These are phyloP conservation scores for Solanum tarijense DNA, from an alignment of 257 asterid genomes.

Conservation along the genomic window DNA sequence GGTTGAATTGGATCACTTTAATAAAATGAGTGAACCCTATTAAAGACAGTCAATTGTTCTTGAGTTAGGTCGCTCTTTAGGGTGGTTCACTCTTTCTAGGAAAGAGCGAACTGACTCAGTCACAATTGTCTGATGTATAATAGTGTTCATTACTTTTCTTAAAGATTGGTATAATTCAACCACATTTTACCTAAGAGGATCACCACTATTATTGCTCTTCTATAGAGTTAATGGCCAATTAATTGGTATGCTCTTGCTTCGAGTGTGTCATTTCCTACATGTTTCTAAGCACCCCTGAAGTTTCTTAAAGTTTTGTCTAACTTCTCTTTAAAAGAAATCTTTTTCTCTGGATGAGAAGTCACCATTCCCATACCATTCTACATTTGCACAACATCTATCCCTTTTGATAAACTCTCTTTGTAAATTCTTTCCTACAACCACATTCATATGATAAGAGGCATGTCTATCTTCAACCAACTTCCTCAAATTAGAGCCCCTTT, in stretches of 20 bases:
- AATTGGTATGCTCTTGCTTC: not conserved
- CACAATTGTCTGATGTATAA: too few relatives aligned
- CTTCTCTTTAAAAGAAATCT: slow-evolving; percentile 10
- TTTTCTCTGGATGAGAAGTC: not conserved
- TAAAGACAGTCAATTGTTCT: not conserved
- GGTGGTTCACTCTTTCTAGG: too few relatives aligned
- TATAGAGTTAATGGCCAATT: not conserved
- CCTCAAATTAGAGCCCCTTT: not conserved
- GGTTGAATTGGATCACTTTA: not conserved
- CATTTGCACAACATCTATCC: not conserved
- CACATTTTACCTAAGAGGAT: not conserved
- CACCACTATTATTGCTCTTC: not conserved
- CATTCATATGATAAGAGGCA: not conserved
- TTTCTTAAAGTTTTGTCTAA: slow-evolving; percentile 44
- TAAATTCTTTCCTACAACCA: slow-evolving; percentile 10
- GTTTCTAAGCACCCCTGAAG: slow-evolving; percentile 12
- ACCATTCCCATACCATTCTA: not conserved
- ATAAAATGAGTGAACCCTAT: not conserved
- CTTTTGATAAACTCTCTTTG: not conserved
- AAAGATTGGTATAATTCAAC: not conserved
- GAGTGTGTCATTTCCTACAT: slow-evolving; percentile 3
- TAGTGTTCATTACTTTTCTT: too few relatives aligned
- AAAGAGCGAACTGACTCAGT: too few relatives aligned
- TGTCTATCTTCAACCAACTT: slow-evolving; percentile 25
- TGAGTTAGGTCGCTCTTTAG: not conserved